Evolutionary conservation across 75 land plant species (phyloP), one percentile per base, ranked within the genome.

Genomic region (Adiantum capillusveneris): DNA sequence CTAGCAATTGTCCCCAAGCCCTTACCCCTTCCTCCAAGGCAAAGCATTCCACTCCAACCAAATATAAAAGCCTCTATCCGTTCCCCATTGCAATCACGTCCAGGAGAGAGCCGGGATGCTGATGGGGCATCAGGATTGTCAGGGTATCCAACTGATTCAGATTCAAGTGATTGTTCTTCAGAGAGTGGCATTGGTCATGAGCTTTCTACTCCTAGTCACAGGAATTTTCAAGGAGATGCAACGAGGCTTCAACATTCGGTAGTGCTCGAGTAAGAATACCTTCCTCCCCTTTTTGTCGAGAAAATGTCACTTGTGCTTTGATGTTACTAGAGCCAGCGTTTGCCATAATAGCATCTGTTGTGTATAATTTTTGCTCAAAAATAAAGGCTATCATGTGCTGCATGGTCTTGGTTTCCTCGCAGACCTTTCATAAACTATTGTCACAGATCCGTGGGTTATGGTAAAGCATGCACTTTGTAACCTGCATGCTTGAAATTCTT

Each of bases 171-270:
- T 46, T 46, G 50, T 14, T 46, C 50, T 18, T 46, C 50, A 2
- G 50, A 46, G 17, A 46, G 50, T 21, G 50, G 50, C 13, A 46
- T 46, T 21, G 50, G 50, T 2, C 50, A 46, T 6, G 50, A 46
- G 17, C 6, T 46, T 17, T 21, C 5, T 14, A n/a, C 50, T 6
- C 17, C 50, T 46, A 18, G 5, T 6, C 18, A 14, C 18, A 46
- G 22, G 3, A 18, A 21, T 21, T 17, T 5, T 21, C 12, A 46
- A 2, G 50, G 22, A 18, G 50, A 46, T 6, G 50, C 17, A 3
- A 6, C 14, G 5, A n/a, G 50, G 22, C 22, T 2, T 21, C 18
- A 46, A 3, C 50, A 46, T 46, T 46, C 50, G 2, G 5, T 14
- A 14, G 50, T 46, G 14, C 50, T 46, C 50, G 50, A 46, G 50